Conservation (phyloP, 2,329 filamentous ascomycete genomes). For the Diaporthe vaccinii region DNA sequence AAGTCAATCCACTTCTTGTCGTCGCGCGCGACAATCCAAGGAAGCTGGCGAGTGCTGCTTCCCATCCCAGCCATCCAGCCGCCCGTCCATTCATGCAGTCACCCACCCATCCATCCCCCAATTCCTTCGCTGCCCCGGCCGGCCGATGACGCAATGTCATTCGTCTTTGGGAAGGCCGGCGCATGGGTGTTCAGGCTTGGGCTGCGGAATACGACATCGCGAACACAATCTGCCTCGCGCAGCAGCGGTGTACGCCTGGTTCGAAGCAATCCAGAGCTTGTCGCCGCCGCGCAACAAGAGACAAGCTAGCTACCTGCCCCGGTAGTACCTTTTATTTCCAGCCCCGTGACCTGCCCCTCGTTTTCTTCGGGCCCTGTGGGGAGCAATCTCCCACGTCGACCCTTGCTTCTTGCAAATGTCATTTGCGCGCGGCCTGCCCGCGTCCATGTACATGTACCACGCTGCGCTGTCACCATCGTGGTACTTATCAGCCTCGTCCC, state of each 20-base stretch:
- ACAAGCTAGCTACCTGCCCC: constrained; percentile 30
- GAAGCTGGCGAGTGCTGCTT: constrained; percentile 25
- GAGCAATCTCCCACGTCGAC: constrained; percentile 31
- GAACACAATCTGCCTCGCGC: constrained; percentile 29
- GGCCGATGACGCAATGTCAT: constrained; percentile 38
- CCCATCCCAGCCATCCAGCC: background rate
- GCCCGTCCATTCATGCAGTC: background rate
- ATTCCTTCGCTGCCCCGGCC: constrained; percentile 23
- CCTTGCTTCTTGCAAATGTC: constrained; percentile 32
- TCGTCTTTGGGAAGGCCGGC: constrained; percentile 1
- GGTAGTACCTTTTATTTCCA: constrained; percentile 21
- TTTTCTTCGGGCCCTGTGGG: constrained; percentile 29
- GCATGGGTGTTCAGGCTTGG: constrained; percentile 6
- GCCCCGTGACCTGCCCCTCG: constrained; percentile 37
- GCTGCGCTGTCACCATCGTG: constrained; percentile 20
- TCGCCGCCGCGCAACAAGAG: background rate
- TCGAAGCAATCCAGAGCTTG: constrained; percentile 1
- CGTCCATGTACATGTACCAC: constrained; percentile 28
- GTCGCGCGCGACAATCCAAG: background rate
- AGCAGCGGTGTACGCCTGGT: constrained; percentile 14
- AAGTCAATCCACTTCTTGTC: constrained; percentile 10
- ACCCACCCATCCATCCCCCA: constrained; percentile 28
- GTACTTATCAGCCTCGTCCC: constrained; percentile 35
- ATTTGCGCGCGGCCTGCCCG: constrained; percentile 27
- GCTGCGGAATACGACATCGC: constrained; percentile 17